Conservation (phyloP, 805 yeast genomes). For the Cyberlindnera euphorbiae region DNA sequence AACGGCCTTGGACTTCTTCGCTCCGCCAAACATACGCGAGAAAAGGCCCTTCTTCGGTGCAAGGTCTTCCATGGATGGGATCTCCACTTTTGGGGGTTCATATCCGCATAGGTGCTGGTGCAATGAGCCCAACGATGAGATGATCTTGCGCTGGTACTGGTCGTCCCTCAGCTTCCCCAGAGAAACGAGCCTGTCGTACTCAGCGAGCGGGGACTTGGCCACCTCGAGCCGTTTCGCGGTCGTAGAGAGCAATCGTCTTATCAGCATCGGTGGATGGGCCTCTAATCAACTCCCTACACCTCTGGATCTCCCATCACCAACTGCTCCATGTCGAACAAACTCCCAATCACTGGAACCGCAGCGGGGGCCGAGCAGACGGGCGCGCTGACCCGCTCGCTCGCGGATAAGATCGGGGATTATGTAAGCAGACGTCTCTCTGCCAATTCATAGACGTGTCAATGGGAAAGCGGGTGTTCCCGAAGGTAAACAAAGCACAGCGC, state of each 20-base stretch:
- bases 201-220: slow-evolving; percentile 42
- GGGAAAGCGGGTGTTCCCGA: no score
- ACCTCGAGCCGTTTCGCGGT: slow-evolving; percentile 6
- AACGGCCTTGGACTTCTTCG: neutral
- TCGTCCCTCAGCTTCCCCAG: slow-evolving; percentile 60
- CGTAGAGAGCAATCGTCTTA: slow-evolving; percentile 9
- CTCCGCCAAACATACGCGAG: slow-evolving; percentile 21
- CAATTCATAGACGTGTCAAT: no score
- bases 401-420: no score
- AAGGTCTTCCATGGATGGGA: slow-evolving; percentile 48
- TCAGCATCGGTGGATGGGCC: no score
- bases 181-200: slow-evolving; percentile 46
- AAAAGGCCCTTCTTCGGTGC: slow-evolving; percentile 44
- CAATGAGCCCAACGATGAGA: slow-evolving; percentile 54
- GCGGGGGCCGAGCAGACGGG: no score
- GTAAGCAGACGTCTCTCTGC: no score
- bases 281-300: no score
- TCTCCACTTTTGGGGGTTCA: slow-evolving; percentile 52
- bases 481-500: no score
- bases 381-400: no score
- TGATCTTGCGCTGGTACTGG: slow-evolving; percentile 71
- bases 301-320: no score
- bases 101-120: slow-evolving; percentile 52
- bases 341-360: no score
- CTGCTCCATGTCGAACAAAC: no score